Conservation (phyloP, 1,139 yeast species). For the Lodderomyces metapsilosis region DNA sequence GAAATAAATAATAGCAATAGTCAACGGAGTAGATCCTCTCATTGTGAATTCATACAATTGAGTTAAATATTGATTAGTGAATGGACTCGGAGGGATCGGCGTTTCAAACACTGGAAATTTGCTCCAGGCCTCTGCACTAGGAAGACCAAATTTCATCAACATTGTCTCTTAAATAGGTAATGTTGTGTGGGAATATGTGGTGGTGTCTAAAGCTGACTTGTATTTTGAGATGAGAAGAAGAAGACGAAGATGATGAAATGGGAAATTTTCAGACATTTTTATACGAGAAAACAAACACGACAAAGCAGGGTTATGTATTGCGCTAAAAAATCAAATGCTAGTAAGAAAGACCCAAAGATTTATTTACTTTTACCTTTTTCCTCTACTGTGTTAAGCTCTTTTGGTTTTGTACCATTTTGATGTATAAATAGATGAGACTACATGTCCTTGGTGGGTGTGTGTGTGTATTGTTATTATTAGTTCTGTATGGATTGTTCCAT, state of each 20-base stretch:
- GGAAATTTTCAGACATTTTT: background rate
- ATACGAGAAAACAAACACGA: background rate
- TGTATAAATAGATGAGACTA: no score
- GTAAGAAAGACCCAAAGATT: no score
- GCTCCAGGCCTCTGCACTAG: conserved; percentile 32
- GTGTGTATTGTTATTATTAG: no score
- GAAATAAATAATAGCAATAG: conserved; percentile 62
- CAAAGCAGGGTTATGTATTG: background rate
- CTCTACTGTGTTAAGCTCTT: no score
- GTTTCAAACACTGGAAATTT: conserved; percentile 29
- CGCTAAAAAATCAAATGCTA: background rate
- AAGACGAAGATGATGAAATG: no score
- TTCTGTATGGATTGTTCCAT: no score
- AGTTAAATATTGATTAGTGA: conserved; percentile 26
- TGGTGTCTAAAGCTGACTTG: no score
- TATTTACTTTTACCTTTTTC: no score
- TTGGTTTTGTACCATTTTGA: no score
- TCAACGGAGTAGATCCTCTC: conserved; percentile 50
- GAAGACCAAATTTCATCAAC: conserved; percentile 38
- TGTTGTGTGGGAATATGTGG: no score
- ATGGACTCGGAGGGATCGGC: conserved; percentile 40
- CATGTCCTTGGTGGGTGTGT: no score
- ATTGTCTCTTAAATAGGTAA: conserved; percentile 6
- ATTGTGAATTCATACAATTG: conserved; percentile 30
- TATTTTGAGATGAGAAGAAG: no score